Evolutionary conservation across 2,329 filamentous ascomycete species (phyloP).

Genomic region (Colletotrichum siamense): DNA sequence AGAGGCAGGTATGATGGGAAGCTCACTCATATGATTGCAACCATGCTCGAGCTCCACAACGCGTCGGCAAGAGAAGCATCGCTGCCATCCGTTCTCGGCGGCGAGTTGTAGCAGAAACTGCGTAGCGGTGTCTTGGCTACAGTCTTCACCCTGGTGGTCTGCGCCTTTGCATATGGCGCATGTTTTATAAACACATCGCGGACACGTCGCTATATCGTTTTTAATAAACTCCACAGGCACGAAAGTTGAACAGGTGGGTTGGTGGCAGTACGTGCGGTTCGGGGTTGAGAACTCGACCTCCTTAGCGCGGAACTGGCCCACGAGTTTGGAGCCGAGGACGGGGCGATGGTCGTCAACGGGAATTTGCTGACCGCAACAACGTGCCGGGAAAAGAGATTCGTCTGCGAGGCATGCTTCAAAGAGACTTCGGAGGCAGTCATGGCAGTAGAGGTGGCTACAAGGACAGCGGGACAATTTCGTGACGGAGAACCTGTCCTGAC

Average conservation of each 20-base stretch:
- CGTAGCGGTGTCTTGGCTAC: neutral
- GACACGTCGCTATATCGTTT: slow-evolving; percentile 44
- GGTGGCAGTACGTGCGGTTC: slow-evolving; percentile 57
- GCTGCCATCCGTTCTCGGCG: neutral
- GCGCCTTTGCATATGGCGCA: slow-evolving; percentile 35
- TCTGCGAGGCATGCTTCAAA: slow-evolving; percentile 50
- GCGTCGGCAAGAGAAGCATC: neutral
- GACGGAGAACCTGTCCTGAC: neutral
- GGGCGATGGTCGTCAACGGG: slow-evolving; percentile 28
- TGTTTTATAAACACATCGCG: slow-evolving; percentile 45
- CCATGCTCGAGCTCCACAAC: neutral
- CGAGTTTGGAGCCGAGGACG: slow-evolving; percentile 24
- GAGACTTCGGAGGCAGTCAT: slow-evolving; percentile 47
- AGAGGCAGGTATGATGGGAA: too few species aligned
- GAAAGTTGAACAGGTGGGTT: slow-evolving; percentile 48
- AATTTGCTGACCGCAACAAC: slow-evolving; percentile 54
- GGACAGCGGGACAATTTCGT: slow-evolving; percentile 23
- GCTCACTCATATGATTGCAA: neutral
- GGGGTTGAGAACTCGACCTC: slow-evolving; percentile 52
- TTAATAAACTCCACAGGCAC: slow-evolving; percentile 39
- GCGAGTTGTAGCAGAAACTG: neutral
- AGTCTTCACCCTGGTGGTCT: neutral
- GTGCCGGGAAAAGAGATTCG: slow-evolving; percentile 59
- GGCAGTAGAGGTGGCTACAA: slow-evolving; percentile 58
- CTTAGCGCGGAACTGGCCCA: slow-evolving; percentile 46